Conservation (phyloP, 352 stramenopile genomes). For the Pythium biforme region DNA sequence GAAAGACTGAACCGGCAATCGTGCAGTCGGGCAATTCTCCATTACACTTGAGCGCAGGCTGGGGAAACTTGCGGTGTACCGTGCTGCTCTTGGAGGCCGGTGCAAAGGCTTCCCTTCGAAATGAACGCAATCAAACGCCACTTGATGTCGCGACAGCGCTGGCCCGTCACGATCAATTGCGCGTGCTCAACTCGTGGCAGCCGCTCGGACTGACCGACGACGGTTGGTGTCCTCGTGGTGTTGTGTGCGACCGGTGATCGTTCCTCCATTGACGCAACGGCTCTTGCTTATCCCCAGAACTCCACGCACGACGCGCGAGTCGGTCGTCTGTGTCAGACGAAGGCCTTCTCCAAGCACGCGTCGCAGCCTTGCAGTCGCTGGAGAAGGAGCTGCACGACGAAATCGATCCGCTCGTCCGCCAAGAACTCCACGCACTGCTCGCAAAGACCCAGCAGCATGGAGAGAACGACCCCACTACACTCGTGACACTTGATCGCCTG, state of each 20-base stretch:
- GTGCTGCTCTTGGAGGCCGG: slow-evolving; percentile 60
- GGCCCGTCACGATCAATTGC: slow-evolving; percentile 34
- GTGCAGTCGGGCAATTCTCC: slow-evolving; percentile 62
- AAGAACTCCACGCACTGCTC: slow-evolving; percentile 54
- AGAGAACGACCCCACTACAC: slow-evolving; percentile 37
- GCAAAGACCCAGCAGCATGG: slow-evolving; percentile 48
- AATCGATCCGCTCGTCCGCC: slow-evolving; percentile 29
- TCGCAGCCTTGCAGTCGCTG: slow-evolving; percentile 14
- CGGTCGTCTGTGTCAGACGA: not conserved
- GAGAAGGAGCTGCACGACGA: slow-evolving; percentile 34
- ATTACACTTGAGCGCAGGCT: slow-evolving; percentile 67
- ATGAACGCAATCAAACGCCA: slow-evolving; percentile 37
- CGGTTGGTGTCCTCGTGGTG: no score
- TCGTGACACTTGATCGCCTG: slow-evolving; percentile 44
- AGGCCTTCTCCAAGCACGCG: slow-evolving; percentile 4
- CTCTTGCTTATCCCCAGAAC: slow-evolving; percentile 3
- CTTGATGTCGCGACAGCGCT: slow-evolving; percentile 40
- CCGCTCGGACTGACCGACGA: slow-evolving; percentile 31
- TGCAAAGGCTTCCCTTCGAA: slow-evolving; percentile 28
- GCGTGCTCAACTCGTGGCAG: slow-evolving; percentile 53
- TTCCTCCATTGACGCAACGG: no score
- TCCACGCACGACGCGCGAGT: slow-evolving; percentile 1
- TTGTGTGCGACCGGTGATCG: not conserved
- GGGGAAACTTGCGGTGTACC: slow-evolving; percentile 52
- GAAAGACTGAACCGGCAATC: not conserved